Conservation (phyloP, 2,329 filamentous ascomycete genomes). For the Huntiella decipiens region DNA sequence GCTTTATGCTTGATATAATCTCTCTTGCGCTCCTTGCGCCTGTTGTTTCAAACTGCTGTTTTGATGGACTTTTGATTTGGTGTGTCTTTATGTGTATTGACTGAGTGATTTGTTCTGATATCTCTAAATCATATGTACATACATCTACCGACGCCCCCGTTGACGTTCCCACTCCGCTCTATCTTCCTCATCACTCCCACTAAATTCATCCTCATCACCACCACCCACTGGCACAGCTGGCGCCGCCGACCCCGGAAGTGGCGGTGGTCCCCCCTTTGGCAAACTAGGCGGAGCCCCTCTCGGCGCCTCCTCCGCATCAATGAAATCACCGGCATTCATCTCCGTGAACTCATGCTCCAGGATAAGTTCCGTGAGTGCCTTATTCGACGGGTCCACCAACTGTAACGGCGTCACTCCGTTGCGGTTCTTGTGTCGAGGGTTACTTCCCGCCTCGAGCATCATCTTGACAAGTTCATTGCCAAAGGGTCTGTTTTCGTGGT, state of each 20-base stretch:
- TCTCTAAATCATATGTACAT: too few relatives aligned
- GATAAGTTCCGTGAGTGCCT: slow-evolving; percentile 40
- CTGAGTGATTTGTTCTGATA: neutral
- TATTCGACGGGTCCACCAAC: slow-evolving; percentile 54
- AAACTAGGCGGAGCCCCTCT: slow-evolving; percentile 12
- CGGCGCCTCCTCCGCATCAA: slow-evolving; percentile 19
- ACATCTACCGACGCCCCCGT: slow-evolving; percentile 15
- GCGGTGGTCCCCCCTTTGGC: slow-evolving; percentile 12
- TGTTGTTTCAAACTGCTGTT: neutral
- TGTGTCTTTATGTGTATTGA: too few relatives aligned
- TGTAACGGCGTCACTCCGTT: slow-evolving; percentile 52
- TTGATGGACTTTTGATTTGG: too few relatives aligned
- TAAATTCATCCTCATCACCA: slow-evolving; percentile 37
- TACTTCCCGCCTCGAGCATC: slow-evolving; percentile 61
- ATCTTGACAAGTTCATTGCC: slow-evolving; percentile 53
- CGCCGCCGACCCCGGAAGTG: slow-evolving; percentile 10
- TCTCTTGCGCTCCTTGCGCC: neutral
- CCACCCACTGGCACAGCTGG: slow-evolving; percentile 15
- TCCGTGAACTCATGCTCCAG: slow-evolving; percentile 50
- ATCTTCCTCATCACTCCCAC: slow-evolving; percentile 45
- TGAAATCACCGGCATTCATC: slow-evolving; percentile 39
- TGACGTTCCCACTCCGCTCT: slow-evolving; percentile 40
- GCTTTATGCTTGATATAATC: slow-evolving; percentile 1
- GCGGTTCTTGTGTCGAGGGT: slow-evolving; percentile 44
- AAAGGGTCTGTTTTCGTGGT: slow-evolving; percentile 41